Evolutionary conservation across 192 early-diverging fungal species (phyloP).

Genomic region (Phycomyces nitens): DNA sequence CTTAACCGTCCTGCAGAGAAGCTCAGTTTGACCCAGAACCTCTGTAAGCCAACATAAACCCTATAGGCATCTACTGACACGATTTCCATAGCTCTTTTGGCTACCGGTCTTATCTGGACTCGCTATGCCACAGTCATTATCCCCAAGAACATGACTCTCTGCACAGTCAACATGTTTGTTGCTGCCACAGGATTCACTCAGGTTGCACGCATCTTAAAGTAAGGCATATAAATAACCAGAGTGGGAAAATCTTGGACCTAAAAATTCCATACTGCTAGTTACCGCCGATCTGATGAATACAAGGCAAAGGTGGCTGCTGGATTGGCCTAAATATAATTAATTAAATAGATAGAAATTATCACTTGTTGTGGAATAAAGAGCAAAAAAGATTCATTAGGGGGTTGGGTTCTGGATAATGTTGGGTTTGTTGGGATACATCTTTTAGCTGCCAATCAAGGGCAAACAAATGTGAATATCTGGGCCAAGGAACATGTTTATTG

Average conservation of each 20-base stretch:
- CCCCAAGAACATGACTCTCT: slow-evolving; percentile 87
- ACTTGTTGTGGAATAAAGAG: too few species aligned
- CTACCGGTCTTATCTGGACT: slow-evolving; percentile 97
- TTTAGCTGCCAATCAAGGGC: too few species aligned
- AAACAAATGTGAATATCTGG: too few species aligned
- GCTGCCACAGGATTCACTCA: slow-evolving; percentile 87
- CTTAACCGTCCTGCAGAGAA: slow-evolving; percentile 85
- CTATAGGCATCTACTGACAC: background rate
- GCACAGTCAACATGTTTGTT: slow-evolving; percentile 92
- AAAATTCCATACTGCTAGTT: slow-evolving; percentile 16
- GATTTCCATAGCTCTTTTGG: slow-evolving; percentile 80
- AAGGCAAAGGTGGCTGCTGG: slow-evolving; percentile 32
- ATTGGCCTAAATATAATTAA: background rate
- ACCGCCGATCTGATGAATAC: slow-evolving; percentile 40
- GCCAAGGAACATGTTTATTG: too few species aligned
- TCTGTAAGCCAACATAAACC: slow-evolving; percentile 47
- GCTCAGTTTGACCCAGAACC: slow-evolving; percentile 79
- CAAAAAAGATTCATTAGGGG: too few species aligned
- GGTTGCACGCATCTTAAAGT: slow-evolving; percentile 75
- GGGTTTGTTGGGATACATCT: too few species aligned
- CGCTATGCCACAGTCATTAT: slow-evolving; percentile 93
- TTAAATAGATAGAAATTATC: too few species aligned
- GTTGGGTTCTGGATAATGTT: too few species aligned
- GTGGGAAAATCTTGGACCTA: background rate
- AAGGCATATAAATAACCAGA: slow-evolving; percentile 19